Percentiles rank a stretch among this genome's conserved stretches.
phyloP scores from a whole-genome alignment of 2,329 filamentous ascomycete species.

The Claviceps africana region DNA sequence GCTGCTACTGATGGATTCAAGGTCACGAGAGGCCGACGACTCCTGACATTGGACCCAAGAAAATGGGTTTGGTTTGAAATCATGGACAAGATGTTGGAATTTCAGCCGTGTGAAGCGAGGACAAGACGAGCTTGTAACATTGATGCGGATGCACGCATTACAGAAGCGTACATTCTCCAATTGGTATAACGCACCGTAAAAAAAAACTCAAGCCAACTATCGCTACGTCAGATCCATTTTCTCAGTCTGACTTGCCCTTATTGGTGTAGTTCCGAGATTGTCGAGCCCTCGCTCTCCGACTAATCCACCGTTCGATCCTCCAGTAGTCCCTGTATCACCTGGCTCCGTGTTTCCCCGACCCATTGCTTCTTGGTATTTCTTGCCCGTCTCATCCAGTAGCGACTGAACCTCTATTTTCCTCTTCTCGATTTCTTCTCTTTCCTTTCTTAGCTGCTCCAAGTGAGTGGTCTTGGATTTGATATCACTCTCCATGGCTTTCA shows the following conservation, averaged over 20 bases:
- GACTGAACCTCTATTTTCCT: conserved; percentile 70
- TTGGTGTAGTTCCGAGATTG: conserved; percentile 20
- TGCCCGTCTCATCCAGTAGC: conserved; percentile 66
- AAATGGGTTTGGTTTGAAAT: too few relatives aligned
- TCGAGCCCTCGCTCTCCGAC: conserved; percentile 22
- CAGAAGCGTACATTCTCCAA: background rate
- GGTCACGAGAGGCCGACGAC: too few relatives aligned
- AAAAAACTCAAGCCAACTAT: background rate
- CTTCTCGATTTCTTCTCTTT: conserved; percentile 52
- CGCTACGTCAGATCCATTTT: conserved; percentile 9
- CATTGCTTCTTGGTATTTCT: conserved; percentile 38
- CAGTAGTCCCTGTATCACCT: conserved; percentile 1
- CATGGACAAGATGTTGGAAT: too few relatives aligned
- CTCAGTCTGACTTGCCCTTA: conserved; percentile 10
- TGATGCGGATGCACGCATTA: background rate
- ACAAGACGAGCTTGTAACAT: too few relatives aligned
- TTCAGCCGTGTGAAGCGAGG: too few relatives aligned
- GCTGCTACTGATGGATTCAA: too few relatives aligned
- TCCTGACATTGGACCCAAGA: too few relatives aligned
- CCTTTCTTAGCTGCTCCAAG: conserved; percentile 52
- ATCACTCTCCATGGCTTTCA: conserved; percentile 49
- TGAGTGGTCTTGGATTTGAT: conserved; percentile 45
- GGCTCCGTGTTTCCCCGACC: conserved; percentile 14
- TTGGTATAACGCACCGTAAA: background rate
- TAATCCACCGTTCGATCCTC: conserved; percentile 9